Evolutionary conservation across 805 yeast genomes (phyloP).

Genomic region (Metschnikowia picachoensis): DNA sequence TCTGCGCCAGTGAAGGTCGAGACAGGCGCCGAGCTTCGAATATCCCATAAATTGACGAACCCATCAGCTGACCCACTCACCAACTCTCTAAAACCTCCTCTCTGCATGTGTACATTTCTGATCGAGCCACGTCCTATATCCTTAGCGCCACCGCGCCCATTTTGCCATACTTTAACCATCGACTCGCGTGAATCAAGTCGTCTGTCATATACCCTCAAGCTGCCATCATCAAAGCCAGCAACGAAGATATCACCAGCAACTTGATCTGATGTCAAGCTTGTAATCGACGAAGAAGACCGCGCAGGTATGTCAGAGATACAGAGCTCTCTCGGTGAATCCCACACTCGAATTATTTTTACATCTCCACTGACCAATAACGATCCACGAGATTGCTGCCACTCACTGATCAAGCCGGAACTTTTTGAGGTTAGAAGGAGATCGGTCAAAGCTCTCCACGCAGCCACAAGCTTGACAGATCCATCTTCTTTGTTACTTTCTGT

Average conservation of each 20-base stretch:
- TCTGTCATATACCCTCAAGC: conserved; percentile 85
- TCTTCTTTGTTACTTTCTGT: conserved; percentile 22
- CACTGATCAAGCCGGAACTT: conserved; percentile 79
- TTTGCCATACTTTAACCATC: conserved; percentile 79
- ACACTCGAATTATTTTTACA: conserved; percentile 81
- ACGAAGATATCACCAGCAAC: conserved; percentile 88
- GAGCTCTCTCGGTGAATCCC: conserved; percentile 96
- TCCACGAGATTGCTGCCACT: conserved; percentile 97
- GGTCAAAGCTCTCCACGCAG: conserved; percentile 92
- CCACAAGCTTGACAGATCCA: conserved; percentile 51
- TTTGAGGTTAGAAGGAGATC: conserved; percentile 78
- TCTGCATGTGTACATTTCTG: conserved; percentile 84
- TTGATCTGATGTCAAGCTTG: conserved; percentile 89
- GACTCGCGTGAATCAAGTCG: conserved; percentile 81
- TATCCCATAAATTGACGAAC: conserved; percentile 84
- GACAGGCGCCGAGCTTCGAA: conserved; percentile 70
- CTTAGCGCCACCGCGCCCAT: conserved; percentile 20
- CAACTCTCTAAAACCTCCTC: conserved; percentile 92
- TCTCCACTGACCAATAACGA: conserved; percentile 90
- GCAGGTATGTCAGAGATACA: conserved; percentile 88
- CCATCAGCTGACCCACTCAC: conserved; percentile 85
- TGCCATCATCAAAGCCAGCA: conserved; percentile 91
- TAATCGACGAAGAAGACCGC: conserved; percentile 81
- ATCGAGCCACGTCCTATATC: conserved; percentile 50
- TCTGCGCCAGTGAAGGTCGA: conserved; percentile 55